Conservation (phyloP, 2,329 filamentous ascomycete genomes). For the Aspergillus vadensis region DNA sequence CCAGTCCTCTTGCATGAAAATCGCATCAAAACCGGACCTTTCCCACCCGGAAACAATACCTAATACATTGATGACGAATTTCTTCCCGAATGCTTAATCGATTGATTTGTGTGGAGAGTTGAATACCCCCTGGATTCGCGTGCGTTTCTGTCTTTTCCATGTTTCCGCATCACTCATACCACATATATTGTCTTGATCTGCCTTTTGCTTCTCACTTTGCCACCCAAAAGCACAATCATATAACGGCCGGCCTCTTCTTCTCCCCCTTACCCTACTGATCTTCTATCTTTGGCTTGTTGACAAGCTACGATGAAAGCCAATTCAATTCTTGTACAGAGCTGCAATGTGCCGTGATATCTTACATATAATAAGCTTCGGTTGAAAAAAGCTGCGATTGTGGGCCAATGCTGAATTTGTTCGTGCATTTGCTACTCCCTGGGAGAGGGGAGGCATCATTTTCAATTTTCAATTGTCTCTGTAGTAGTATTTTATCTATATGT, state of each 20-base stretch:
- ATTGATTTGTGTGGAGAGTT: slow-evolving; percentile 7
- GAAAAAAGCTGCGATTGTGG: background rate
- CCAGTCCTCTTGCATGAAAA: slow-evolving; percentile 51
- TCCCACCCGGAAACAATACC: background rate
- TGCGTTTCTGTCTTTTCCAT: background rate
- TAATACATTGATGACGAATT: background rate
- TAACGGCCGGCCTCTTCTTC: background rate
- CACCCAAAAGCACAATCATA: background rate
- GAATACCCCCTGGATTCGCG: slow-evolving; percentile 5
- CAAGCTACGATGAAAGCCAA: background rate
- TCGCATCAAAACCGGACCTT: background rate
- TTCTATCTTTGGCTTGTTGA: background rate
- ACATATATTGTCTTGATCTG: background rate
- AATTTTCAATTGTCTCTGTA: no score
- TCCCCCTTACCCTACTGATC: background rate
- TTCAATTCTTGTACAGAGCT: slow-evolving; percentile 2
- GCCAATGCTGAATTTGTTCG: background rate
- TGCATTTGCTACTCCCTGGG: background rate
- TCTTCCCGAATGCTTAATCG: background rate
- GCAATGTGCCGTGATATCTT: background rate
- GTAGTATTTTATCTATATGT: background rate
- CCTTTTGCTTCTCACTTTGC: background rate
- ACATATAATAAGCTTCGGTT: background rate
- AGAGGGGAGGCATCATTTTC: background rate
- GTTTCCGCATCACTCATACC: background rate